Conservation (phyloP, 345 rosid species). For the Orychophragmus violaceus region DNA sequence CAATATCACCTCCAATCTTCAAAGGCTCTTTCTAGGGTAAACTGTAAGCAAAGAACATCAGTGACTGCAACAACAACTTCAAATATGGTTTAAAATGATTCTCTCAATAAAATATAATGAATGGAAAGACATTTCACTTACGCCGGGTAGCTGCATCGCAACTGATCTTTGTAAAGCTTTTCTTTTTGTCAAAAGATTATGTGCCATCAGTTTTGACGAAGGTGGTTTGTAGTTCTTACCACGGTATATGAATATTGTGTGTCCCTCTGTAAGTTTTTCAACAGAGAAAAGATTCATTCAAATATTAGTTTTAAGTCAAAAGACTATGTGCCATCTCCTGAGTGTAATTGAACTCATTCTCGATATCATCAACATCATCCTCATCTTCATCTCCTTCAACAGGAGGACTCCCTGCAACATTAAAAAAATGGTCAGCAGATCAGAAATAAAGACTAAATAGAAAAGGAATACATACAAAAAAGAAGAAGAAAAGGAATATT, state of each 20-base stretch:
- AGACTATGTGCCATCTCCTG: no score
- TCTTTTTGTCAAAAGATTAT: constrained; percentile 65
- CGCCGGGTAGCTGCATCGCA: constrained; percentile 71
- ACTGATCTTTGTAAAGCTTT: constrained; percentile 63
- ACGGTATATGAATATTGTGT: constrained; percentile 68
- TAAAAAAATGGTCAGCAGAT: no score
- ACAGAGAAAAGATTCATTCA: no score
- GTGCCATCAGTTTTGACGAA: constrained; percentile 39
- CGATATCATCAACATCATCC: no score
- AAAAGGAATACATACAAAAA: no score
- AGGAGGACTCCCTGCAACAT: no score
- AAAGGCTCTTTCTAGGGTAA: constrained; percentile 36
- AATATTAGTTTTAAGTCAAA: no score
- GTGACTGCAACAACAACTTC: constrained; percentile 41
- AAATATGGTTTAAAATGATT: not conserved
- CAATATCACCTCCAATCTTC: constrained; percentile 47
- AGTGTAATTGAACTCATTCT: no score
- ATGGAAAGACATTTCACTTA: constrained; percentile 33
- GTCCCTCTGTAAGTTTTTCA: constrained; percentile 64
- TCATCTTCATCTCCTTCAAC: no score
- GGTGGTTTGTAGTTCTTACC: constrained; percentile 85
- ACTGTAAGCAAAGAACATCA: constrained; percentile 66
- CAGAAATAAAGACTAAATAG: no score
- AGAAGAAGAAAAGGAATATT: no score
- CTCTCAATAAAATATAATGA: not conserved